Evolutionary conservation across 805 yeast species (phyloP).

Genomic region (Yarrowia sp.): DNA sequence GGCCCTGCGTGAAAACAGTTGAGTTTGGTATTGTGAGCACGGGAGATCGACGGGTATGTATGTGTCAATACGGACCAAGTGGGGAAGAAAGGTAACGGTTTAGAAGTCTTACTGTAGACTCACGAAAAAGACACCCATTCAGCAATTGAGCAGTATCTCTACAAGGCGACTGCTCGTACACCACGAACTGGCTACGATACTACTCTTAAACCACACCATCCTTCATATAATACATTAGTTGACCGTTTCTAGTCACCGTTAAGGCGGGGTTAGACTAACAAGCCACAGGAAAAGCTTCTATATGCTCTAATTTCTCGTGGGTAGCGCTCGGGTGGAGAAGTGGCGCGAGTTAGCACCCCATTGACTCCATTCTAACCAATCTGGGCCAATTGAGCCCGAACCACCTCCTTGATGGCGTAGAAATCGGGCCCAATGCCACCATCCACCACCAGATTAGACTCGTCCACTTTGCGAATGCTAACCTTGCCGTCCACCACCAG

Average conservation of each 20-base stretch:
- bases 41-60: conserved; percentile 16
- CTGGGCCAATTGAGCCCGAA: conserved; percentile 54
- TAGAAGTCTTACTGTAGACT: too few species aligned
- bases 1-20: conserved; percentile 4
- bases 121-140: too few species aligned
- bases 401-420: conserved; percentile 75
- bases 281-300: conserved; percentile 1
- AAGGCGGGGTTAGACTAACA: background rate
- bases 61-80: background rate
- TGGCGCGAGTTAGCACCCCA: background rate
- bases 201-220: too few species aligned
- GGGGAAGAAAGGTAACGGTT: too few species aligned
- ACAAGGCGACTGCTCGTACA: too few species aligned
- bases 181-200: too few species aligned
- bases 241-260: background rate
- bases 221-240: conserved; percentile 9
- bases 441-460: conserved; percentile 85
- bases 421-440: conserved; percentile 79
- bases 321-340: conserved; percentile 1
- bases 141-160: too few species aligned
- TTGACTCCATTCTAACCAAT: conserved; percentile 38
- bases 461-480: conserved; percentile 76
- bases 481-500: conserved; percentile 81
- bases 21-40: background rate
- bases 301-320: background rate